A percentile compares a stretch with the other conserved stretches of the same genome.
Evolutionary conservation across 2,329 filamentous ascomycete genomes (phyloP).

Genomic region (Stagonosporopsis rhizophila): DNA sequence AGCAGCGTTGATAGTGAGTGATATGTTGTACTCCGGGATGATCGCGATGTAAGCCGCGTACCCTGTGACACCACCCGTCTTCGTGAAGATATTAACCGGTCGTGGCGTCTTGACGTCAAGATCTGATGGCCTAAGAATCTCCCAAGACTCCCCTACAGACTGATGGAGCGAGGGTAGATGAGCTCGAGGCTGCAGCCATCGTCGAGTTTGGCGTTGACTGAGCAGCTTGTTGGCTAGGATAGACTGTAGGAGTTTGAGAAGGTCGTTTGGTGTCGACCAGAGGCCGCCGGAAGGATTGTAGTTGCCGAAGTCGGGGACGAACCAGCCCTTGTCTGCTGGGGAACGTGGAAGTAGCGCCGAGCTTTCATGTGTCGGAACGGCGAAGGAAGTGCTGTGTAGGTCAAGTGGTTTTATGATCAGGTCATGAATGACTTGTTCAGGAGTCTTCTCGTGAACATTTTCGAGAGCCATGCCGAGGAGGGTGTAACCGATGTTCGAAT

Average conservation of each 20-base stretch:
- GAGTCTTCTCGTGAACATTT: conserved; percentile 26
- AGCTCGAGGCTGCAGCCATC: conserved; percentile 34
- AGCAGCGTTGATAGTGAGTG: conserved; percentile 32
- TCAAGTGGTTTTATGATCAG: conserved; percentile 30
- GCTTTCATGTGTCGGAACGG: conserved; percentile 16
- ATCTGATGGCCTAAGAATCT: conserved; percentile 33
- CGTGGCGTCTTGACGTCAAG: conserved; percentile 25
- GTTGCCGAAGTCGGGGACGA: conserved; percentile 31
- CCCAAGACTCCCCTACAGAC: conserved; percentile 38
- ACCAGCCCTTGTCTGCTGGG: conserved; percentile 27
- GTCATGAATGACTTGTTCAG: conserved; percentile 29
- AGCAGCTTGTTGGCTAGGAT: conserved; percentile 28
- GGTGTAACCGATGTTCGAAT: conserved; percentile 35
- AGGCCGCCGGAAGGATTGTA: conserved; percentile 37
- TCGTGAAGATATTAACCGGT: conserved; percentile 35
- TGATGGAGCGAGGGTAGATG: conserved; percentile 30
- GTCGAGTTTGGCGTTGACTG: conserved; percentile 20
- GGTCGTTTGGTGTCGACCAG: conserved; percentile 36
- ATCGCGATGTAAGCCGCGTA: conserved; percentile 30
- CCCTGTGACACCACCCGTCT: conserved; percentile 33
- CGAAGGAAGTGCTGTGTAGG: conserved; percentile 27
- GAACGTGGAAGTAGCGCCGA: conserved; percentile 27
- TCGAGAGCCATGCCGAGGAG: conserved; percentile 36
- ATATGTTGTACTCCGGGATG: conserved; percentile 35
- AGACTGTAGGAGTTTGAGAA: conserved; percentile 29